Evolutionary conservation across 352 stramenopile genomes (phyloP), one percentile per base, ranked within the genome.

Genomic region (Phytophthora colocasiae): DNA sequence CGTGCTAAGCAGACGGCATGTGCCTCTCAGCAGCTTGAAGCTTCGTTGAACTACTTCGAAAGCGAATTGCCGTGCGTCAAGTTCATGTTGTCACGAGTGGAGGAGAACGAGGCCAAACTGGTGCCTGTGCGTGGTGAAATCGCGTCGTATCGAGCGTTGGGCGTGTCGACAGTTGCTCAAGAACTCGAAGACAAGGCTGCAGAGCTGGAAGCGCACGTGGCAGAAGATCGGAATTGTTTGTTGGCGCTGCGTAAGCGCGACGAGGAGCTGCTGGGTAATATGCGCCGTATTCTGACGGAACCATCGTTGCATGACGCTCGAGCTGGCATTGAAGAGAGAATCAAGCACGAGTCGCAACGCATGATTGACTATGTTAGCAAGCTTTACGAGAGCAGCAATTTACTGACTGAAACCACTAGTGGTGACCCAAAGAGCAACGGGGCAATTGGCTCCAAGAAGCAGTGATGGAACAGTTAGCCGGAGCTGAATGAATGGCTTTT

Each of bases 31-130:
- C 80, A 93, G 34, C 48, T 93, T 11, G 80, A 95, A 62, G 82
- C 78, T 27, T 73, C 84, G 12, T 53, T 91, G 9, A 81, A 83
- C 24, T 95, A 93, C 48, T 90, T 92, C 53, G 79, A 79, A 44
- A 90, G 85, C 51, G 80, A 95, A 41, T 51, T 91, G 48, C 85
- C 83, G 19, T 95, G 87, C 43, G 69, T 93, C 10, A 88, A 92
- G 63, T 93, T 93, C 52, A 93, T 93, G 80, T 80, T 83, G 67
- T 78, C 75, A 8, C 80, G 87, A 6, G 78, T 89, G 1, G 61
- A 78, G 29, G 76, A 92, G 34, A 75, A 78, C 4, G 61, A 84
- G 31, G 32, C 62, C 2, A 58, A 90, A 36, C 29, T 88, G 43
- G 48, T 70, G 14, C 72, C 83, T 43, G 51, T 81, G 40, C 52